A percentile compares a stretch with the other conserved stretches of the same genome.
phyloP scores from a whole-genome alignment of 805 yeast species.

The Candida orba region DNA sequence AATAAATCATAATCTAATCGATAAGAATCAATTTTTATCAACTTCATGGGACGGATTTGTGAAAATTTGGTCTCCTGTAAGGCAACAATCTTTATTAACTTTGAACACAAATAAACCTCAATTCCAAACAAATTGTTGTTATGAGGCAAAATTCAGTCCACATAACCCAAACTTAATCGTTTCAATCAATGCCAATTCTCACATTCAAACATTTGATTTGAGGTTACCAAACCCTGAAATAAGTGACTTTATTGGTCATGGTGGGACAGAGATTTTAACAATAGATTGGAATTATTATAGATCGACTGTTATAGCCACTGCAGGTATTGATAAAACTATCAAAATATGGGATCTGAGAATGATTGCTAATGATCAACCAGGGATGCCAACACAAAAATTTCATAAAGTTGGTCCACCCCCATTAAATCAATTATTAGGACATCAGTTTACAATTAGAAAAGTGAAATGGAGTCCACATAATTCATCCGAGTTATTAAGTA shows the following conservation, averaged over 20 bases:
- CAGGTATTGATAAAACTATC: conserved; percentile 84
- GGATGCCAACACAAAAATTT: conserved; percentile 26
- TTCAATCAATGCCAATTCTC: conserved; percentile 69
- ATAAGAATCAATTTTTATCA: conserved; percentile 61
- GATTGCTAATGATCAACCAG: conserved; percentile 32
- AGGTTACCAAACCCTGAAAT: conserved; percentile 56
- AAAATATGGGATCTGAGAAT: conserved; percentile 86
- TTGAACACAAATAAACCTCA: conserved; percentile 32
- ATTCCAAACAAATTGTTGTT: conserved; percentile 50
- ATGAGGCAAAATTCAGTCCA: conserved; percentile 77
- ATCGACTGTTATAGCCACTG: conserved; percentile 71
- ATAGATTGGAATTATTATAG: conserved; percentile 91
- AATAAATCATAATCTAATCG: conserved; percentile 66
- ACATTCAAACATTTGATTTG: conserved; percentile 75
- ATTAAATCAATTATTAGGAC: conserved; percentile 72
- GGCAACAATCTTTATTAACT: conserved; percentile 51
- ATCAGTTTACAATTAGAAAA: conserved; percentile 80
- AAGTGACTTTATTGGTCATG: conserved; percentile 61
- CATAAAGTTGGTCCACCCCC: conserved; percentile 55
- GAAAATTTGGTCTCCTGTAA: conserved; percentile 67
- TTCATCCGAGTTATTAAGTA: conserved; percentile 59
- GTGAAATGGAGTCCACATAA: conserved; percentile 88
- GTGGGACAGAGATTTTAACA: conserved; percentile 71
- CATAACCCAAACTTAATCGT: conserved; percentile 67
- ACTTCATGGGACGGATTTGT: conserved; percentile 92